Base-by-base conservation (phyloP, 495 filamentous ascomycete genomes). In the Bryoglossum gracile region DNA sequence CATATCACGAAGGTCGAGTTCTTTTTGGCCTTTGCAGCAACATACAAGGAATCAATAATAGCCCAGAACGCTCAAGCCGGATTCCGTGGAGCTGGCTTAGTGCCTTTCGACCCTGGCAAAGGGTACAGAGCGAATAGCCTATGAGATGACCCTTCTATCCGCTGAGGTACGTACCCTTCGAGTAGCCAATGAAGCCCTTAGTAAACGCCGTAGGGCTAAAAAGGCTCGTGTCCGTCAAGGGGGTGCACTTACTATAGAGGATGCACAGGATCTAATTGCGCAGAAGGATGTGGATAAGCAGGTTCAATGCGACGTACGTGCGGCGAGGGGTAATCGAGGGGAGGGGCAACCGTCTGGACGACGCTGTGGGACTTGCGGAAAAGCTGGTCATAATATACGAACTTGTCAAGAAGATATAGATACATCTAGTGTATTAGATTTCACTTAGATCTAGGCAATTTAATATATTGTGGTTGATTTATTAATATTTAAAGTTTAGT, bases 161-260 rank as follows among this genome's bases (percentile, higher is more conserved):
- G 44, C 28, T 34, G 51, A 57, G 42, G 33, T 46, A 19, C 41
- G 40, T 23, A 40, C 37, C 13, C 52, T 58, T 43, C 51, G 50
- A 26, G 43, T 22, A 41, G 55, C 52, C 3, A 58, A 58, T 43
- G 46, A 55, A 46, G 55, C 46, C 14, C 46, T 58, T 39, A 55
- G 46, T 25, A 58, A 55, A 37, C 52, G 55, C 42, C 52, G 52
- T 25, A 58, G 55, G 42, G 55, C 52, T 41, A 55, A 58, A 47
- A 54, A 58, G 40, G 46, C 41, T 28, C 44, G 38, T 44, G 13
- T 56, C 10, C 54, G 35, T 24, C 25, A 47, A 39, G 53, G 33
- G 26, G 43, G 56, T 23, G 40, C 36, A 48, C 42, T 59, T 44
- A 52, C 22, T 30, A 43, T 14, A 58, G n/a, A n/a, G n/a, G n/a